These are phyloP conservation scores for Suillus brevipes DNA, from an alignment of 768 basidiomycete genomes.

Conservation along the genomic window DNA sequence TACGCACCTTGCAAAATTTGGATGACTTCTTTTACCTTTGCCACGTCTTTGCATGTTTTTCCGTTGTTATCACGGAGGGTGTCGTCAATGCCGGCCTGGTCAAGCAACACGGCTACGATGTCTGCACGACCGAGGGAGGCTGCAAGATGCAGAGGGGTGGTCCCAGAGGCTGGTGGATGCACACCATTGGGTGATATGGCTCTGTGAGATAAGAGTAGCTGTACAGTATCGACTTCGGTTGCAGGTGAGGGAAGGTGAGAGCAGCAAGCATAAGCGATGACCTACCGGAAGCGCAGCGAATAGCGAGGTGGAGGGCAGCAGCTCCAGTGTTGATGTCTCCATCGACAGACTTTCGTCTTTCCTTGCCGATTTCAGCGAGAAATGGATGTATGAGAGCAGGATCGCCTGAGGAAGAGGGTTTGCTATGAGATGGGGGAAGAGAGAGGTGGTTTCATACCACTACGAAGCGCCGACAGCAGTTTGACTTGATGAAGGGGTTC, in stretches of 20 bases:
- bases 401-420: constrained; percentile 50
- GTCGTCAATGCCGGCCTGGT: constrained; percentile 81
- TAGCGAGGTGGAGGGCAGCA: constrained; percentile 76
- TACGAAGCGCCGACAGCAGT: constrained; percentile 60
- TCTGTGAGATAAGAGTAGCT: constrained; percentile 66
- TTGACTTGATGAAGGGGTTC: constrained; percentile 65
- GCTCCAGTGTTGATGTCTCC: constrained; percentile 63
- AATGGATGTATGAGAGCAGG: constrained; percentile 80
- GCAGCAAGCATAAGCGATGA: constrained; percentile 9
- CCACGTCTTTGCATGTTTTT: constrained; percentile 69
- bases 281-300: constrained; percentile 77
- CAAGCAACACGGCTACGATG: constrained; percentile 72
- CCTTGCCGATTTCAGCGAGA: constrained; percentile 71
- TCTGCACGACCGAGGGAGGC: constrained; percentile 73
- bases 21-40: constrained; percentile 63
- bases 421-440: constrained; percentile 1
- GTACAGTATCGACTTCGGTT: constrained; percentile 61
- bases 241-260: constrained; percentile 6
- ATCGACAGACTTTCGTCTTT: constrained; percentile 51
- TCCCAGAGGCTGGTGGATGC: constrained; percentile 70
- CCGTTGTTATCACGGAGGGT: constrained; percentile 67
- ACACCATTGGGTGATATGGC: constrained; percentile 79
- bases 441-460: constrained; percentile 41
- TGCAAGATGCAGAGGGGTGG: constrained; percentile 72
- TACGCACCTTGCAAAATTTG: constrained; percentile 67